A percentile compares a stretch with the other conserved stretches of the same genome.
Evolutionary conservation across 345 rosid genomes (phyloP).

Genomic region (Tarenaya hassleriana): DNA sequence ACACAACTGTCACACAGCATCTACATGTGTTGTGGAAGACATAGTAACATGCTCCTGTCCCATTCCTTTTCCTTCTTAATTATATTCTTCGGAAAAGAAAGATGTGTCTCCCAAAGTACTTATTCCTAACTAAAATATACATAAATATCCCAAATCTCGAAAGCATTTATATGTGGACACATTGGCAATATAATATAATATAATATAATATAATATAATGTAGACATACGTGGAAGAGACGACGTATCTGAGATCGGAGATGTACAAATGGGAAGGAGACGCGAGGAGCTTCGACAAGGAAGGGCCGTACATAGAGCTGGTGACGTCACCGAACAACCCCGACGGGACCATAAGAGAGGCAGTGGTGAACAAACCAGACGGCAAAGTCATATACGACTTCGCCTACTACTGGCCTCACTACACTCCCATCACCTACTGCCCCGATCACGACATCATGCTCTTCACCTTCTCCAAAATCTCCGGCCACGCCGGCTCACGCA

Average conservation of each 20-base stretch:
- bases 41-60: constrained; percentile 58
- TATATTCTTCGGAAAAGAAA: no score
- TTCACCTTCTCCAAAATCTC: constrained; percentile 89
- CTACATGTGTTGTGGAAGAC: constrained; percentile 27
- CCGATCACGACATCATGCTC: constrained; percentile 70
- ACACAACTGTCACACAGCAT: constrained; percentile 8
- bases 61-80: constrained; percentile 9
- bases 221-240: constrained; percentile 59
- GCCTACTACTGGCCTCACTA: constrained; percentile 95
- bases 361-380: constrained; percentile 48
- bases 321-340: constrained; percentile 81
- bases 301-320: constrained; percentile 58
- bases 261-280: constrained; percentile 83
- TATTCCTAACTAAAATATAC: no score
- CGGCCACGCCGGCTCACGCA: constrained; percentile 91
- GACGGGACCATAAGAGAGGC: constrained; percentile 60
- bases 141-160: no score
- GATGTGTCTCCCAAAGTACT: no score
- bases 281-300: constrained; percentile 43
- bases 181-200: no score
- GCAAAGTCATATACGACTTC: constrained; percentile 62
- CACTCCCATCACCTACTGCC: constrained; percentile 55
- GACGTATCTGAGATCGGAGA: constrained; percentile 39
- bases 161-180: no score
- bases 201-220: constrained; percentile 16